Evolutionary conservation across 2,329 filamentous ascomycete species (phyloP), one percentile per base, ranked within the genome.

Genomic region (Phyllosticta paracitricarpa): DNA sequence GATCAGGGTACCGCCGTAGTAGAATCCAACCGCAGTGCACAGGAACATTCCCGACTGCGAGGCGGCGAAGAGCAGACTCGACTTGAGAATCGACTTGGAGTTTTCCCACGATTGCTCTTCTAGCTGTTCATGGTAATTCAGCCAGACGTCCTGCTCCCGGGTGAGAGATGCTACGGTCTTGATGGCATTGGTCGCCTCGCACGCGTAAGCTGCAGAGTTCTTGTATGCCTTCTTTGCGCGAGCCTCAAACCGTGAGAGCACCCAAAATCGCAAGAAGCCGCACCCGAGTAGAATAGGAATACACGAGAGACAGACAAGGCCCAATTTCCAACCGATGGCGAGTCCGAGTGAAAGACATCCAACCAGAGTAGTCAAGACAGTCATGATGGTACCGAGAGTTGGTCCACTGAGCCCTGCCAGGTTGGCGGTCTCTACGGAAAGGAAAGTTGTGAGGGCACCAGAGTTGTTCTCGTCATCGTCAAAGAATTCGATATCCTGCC

Each of bases 401-500:
- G 86, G 85, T 55, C 93, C 94, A 66, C 89, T 92, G 55, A 97
- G 84, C 14, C 94, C 92, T 17, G 91, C 88, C 30, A 97, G 81
- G 69, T 95, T 88, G 0, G 91, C 96, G 0, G 92, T 92, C 74
- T 96, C 89, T 0, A 90, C 96, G 1, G 89, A 92, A 14, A 97
- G 79, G 77, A 96, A 94, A 8, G 67, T 90, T 0, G 91, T 96
- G 67, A 99, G 78, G 0, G 91, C 88, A 65, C 94, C 94, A 6
- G 91, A 87, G 6, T 89, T 91, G 72, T 97, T 96, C 72, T 94
- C 88, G 65, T 95, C 89, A 54, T 81, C 82, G 73, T 97, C 94
- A 68, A 97, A 99, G 74, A 92, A 97, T 28, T 85, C 79, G 62
- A 97, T 92, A 65, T 97, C 94, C 74, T 97, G 93, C 65, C 92